Evolutionary conservation across 148 eudicot species (phyloP).

Genomic region (Chenopodium quinoa): DNA sequence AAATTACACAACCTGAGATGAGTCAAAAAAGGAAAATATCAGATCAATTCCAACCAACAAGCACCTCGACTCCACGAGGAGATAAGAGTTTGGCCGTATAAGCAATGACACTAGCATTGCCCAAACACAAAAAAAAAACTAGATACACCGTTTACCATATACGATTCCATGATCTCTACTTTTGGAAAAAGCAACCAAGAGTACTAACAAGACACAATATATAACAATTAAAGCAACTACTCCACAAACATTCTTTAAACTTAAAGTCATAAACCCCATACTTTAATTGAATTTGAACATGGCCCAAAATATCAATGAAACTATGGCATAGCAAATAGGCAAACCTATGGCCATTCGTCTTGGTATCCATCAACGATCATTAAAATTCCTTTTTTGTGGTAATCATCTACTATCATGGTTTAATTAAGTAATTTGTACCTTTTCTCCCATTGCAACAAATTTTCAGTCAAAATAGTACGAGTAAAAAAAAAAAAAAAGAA

Average conservation of each 20-base stretch:
- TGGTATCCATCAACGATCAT: background rate
- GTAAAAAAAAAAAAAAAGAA: too few relatives aligned
- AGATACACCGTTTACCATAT: background rate
- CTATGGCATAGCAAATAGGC: background rate
- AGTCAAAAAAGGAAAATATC: background rate
- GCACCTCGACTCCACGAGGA: background rate
- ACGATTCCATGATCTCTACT: background rate
- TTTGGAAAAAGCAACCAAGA: background rate
- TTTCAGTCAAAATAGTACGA: too few relatives aligned
- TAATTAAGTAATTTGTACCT: background rate
- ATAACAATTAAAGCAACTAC: background rate
- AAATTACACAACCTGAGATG: conserved; percentile 41
- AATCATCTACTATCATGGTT: background rate
- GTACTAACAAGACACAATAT: background rate
- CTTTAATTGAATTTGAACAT: background rate
- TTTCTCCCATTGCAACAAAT: too few relatives aligned
- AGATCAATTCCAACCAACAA: background rate
- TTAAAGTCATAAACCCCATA: background rate
- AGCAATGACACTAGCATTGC: background rate
- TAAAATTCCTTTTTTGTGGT: background rate
- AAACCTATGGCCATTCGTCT: background rate
- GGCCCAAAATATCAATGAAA: background rate
- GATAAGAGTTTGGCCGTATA: background rate
- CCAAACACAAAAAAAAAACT: background rate
- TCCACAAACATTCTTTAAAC: background rate